phyloP scores from a whole-genome alignment of 306 rosid species.

The Glycine latifolia region DNA sequence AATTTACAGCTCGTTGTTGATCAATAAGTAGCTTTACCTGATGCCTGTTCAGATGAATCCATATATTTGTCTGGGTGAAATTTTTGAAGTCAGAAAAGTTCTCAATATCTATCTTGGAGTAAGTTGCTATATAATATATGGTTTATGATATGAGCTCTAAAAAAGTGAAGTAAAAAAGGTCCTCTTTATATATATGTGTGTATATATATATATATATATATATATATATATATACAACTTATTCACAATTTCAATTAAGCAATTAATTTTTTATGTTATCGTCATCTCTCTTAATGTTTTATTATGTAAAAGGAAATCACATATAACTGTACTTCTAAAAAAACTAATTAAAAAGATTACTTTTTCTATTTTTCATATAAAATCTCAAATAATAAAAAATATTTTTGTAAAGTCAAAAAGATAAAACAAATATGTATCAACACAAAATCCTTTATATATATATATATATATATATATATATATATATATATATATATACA shows the following conservation, averaged over 20 bases:
- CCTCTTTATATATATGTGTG: background rate
- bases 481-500: too few species aligned
- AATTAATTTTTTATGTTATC: background rate
- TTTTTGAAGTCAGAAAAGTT: background rate
- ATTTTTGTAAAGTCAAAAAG: background rate
- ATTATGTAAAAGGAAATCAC: background rate
- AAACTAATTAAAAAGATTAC: too few species aligned
- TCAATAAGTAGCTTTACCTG: background rate
- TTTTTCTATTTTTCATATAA: too few species aligned
- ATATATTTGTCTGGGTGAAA: constrained; percentile 3
- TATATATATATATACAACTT: background rate
- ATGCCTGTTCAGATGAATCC: background rate
- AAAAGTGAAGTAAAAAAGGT: background rate
- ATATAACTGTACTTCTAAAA: background rate
- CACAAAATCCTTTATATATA: background rate
- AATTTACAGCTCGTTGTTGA: background rate
- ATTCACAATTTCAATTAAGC: background rate
- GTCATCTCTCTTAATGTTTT: background rate
- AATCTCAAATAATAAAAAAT: background rate
- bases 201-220: background rate
- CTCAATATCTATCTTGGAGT: too few species aligned
- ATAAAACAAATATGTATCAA: background rate
- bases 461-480: too few species aligned
- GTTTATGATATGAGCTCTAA: background rate
- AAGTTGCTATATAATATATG: too few species aligned